These are phyloP conservation scores for Tetrastigma voinierianum DNA, from an alignment of 164 flowering plant species.

Conservation along the genomic window DNA sequence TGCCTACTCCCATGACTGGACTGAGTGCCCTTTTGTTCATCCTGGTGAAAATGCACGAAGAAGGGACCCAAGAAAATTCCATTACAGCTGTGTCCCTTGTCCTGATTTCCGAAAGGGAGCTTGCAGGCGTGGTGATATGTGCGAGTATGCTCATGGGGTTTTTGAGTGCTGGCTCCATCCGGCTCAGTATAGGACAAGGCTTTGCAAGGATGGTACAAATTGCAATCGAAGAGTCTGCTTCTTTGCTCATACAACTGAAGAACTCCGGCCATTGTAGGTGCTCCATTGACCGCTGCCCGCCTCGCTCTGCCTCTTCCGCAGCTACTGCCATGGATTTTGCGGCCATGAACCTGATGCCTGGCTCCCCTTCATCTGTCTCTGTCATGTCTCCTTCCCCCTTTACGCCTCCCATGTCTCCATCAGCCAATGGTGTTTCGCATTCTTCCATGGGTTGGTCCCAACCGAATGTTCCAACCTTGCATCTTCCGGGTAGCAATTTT, in stretches of 20 bases:
- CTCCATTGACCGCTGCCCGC: too few species aligned
- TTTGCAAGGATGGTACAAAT: slow-evolving; percentile 82
- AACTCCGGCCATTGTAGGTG: slow-evolving; percentile 79
- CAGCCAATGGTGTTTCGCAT: slow-evolving; percentile 58
- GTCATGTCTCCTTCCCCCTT: slow-evolving; percentile 76
- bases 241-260: slow-evolving; percentile 86
- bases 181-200: slow-evolving; percentile 89
- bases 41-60: slow-evolving; percentile 98
- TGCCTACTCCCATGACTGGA: slow-evolving; percentile 98
- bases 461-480: slow-evolving; percentile 80
- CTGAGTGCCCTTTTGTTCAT: slow-evolving; percentile 97
- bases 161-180: slow-evolving; percentile 99
- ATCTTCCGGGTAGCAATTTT: slow-evolving; percentile 86
- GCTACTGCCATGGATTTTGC: slow-evolving; percentile 75
- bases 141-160: slow-evolving; percentile 97
- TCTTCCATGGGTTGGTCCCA: slow-evolving; percentile 70
- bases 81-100: slow-evolving; percentile 96
- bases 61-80: slow-evolving; percentile 89
- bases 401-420: slow-evolving; percentile 93
- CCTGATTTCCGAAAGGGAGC: slow-evolving; percentile 95
- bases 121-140: slow-evolving; percentile 86
- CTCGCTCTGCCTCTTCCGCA: slow-evolving; percentile 52
- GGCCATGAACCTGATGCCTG: slow-evolving; percentile 71
- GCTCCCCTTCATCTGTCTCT: slow-evolving; percentile 72
- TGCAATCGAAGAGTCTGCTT: slow-evolving; percentile 86